Evolutionary conservation across 768 basidiomycete species (phyloP).

Genomic region (Amanita rubescens): DNA sequence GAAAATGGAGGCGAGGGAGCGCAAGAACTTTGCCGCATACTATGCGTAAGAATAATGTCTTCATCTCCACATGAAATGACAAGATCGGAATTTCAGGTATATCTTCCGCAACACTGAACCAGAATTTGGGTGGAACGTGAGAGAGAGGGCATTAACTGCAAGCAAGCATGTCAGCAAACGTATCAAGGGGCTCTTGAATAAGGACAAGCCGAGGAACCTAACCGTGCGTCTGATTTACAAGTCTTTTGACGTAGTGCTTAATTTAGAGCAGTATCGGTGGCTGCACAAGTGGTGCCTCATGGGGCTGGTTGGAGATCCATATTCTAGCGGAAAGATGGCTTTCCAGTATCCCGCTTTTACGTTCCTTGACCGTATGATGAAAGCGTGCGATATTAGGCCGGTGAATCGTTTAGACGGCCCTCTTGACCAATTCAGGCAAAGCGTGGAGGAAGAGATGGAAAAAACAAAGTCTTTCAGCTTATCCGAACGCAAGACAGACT

Average conservation of each 20-base stretch:
- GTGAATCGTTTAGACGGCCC: conserved; percentile 1
- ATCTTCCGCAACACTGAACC: conserved; percentile 18
- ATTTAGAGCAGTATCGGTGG: too few relatives aligned
- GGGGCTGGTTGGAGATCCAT: background rate
- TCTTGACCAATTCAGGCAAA: too few relatives aligned
- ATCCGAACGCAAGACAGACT: too few relatives aligned
- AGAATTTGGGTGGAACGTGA: conserved; percentile 15
- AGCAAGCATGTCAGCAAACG: conserved; percentile 6
- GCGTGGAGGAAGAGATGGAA: background rate
- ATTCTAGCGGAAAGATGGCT: background rate
- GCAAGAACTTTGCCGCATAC: conserved; percentile 13
- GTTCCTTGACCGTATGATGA: conserved; percentile 6
- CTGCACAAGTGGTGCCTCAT: background rate
- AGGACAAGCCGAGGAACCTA: background rate
- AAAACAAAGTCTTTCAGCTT: background rate
- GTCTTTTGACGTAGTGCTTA: too few relatives aligned
- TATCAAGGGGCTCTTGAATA: conserved; percentile 7
- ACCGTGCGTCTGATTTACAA: background rate
- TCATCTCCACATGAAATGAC: background rate
- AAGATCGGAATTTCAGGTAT: conserved; percentile 10
- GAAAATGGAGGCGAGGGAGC: conserved; percentile 3
- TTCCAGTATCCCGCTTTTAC: background rate
- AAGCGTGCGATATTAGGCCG: background rate
- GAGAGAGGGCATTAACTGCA: conserved; percentile 12
- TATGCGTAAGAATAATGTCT: conserved; percentile 11